Evolutionary conservation across 75 land plant genomes (phyloP), one percentile per base, ranked within the genome.

Genomic region (Ceratopteris richardii): DNA sequence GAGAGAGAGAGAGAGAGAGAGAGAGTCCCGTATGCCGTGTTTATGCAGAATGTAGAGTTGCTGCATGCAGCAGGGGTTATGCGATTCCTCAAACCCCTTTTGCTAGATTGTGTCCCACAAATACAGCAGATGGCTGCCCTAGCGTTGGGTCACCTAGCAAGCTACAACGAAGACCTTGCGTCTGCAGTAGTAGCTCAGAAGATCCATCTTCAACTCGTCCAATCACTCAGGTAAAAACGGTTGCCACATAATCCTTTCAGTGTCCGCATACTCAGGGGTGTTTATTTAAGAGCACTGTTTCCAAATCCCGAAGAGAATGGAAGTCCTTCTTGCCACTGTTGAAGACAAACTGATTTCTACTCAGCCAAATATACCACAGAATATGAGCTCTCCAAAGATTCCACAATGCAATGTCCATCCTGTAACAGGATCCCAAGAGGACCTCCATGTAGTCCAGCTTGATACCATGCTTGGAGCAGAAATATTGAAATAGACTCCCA

Each of bases 91-190:
- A 39, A 59, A 21, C 73, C 73, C 23, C 54, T 71, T 24, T 46
- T 71, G 28, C 47, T 71, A 17, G 68, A 71, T 44, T 27, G 29
- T n/a, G 50, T 65, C 22, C 67, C 61, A 14, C 52, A 57, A 28
- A 57, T 71, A 6, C 73, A 71, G 54, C 73, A 71, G 51, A 37
- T 42, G 13, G 66, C 73, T 20, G 44, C 66, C 17, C 47, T 62
- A 42, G 59, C 44, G 17, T 51, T 71, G 17, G 29, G 60, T 11
- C 25, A 51, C 0, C 60, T 71, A 11, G 73, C 73, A 9, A 62
- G 29, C 42, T 71, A 57, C 55, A 65, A 47, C 39, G 73, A 57
- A 16, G 54, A 65, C 47, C 62, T 71, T 20, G 67, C 73, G 5
- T 60, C 51, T 31, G 53, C 31, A 24, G 29, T 71, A 20, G 67